A percentile compares a stretch with the other conserved stretches of the same genome.
Conservation (phyloP, 2,329 filamentous ascomycete species). For the Fusarium beomiforme region DNA sequence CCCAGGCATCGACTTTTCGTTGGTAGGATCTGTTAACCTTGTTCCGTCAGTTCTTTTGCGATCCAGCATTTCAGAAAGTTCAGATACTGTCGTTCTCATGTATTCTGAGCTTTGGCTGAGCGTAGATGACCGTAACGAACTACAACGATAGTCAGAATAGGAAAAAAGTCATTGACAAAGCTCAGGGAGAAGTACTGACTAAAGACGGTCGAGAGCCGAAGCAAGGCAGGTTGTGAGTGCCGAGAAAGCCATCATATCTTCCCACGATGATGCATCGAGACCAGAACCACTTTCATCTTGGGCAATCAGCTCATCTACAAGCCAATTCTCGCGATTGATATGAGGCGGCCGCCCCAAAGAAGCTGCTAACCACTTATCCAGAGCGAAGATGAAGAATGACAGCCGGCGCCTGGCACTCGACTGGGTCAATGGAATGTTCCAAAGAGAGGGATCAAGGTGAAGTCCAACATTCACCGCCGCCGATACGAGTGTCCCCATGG, state of each 20-base stretch:
- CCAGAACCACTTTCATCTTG: not conserved
- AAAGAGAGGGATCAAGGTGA: not conserved
- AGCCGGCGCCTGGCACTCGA: not conserved
- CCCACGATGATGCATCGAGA: not conserved
- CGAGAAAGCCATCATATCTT: not conserved
- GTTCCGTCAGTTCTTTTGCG: rapidly evolving
- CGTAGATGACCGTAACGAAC: not conserved
- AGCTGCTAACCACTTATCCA: not conserved
- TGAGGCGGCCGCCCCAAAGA: not conserved
- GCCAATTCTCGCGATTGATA: not conserved
- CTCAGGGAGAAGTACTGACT: not conserved
- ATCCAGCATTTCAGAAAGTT: not conserved
- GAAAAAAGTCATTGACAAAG: too few relatives aligned
- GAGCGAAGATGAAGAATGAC: not conserved
- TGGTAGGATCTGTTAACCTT: rapidly evolving
- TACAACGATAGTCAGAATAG: too few relatives aligned
- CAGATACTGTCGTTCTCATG: rapidly evolving
- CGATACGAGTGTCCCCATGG: not conserved
- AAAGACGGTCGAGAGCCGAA: not conserved
- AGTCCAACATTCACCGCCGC: not conserved
- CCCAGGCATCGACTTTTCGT: not conserved
- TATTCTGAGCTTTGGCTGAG: not conserved
- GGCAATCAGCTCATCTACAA: not conserved
- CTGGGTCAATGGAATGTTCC: not conserved
- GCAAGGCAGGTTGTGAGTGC: not conserved